Base-by-base conservation (phyloP, 108 stramenopile genomes). In the Aureococcus anophagefferens region DNA sequence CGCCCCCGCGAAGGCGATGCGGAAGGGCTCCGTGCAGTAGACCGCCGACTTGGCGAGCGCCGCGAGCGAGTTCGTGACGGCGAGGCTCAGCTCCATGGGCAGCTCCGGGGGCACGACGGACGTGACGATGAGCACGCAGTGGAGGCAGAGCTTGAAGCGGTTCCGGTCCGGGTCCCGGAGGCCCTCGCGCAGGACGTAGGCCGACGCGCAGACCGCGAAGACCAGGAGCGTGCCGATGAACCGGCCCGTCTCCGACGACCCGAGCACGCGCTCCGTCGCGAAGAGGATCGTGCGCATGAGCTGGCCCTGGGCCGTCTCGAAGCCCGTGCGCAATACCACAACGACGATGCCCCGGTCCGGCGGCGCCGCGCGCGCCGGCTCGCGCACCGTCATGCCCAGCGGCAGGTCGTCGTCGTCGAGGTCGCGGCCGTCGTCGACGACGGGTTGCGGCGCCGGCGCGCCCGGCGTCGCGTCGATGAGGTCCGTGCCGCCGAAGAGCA, bases 51-150 rank as follows among this genome's bases (percentile, higher is more conserved):
- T 74, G 44, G 75, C 80, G 45, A 98, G 82, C 65, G 89, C 84
- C 17, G 88, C 75, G 40, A 98, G 88, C 68, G 88, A 90, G 62
- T 90, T 93, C 33, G 93, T 96, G 25, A 98, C 96, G 13, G 97
- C 96, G 71, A 98, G 76, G 71, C 84, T 83, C 18, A 98, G 78
- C 77, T 99, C 94, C 94, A 99, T 95, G 29, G 97, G 97, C 62
- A 98, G 77, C 80, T 97, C 96, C 3, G 98, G 94, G 16, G 94
- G 94, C 13, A 96, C 91, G 21, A 98, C 96, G 33, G 86, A 89
- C 5, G 98, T 99, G 32, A 97, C 73, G 65, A 98, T 96, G 65
- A 99, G 96, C 64, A 97, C 89, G 62, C 94, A 93, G 82, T 97
- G 98, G 21, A 99, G 86, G 4, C 86, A 65, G 15, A 99, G 86